These are phyloP conservation scores for Ceratobasidium sp. DNA, from an alignment of 1,284 basidiomycete genomes.

Conservation along the genomic window DNA sequence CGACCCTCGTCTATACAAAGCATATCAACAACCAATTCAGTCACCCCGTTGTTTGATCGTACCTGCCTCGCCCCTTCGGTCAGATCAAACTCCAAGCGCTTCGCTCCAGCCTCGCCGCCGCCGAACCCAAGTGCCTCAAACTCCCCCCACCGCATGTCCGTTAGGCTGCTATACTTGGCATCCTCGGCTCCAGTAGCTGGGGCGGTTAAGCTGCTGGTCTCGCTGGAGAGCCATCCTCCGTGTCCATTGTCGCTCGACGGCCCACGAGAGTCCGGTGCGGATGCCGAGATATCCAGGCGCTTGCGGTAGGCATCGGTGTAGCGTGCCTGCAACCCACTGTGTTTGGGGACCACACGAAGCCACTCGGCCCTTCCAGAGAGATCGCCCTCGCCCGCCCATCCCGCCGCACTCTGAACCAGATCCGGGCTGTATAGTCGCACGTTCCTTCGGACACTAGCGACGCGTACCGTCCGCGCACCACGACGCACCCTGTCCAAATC, in stretches of 20 bases:
- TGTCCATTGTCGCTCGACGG: constrained; percentile 38
- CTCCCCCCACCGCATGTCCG: constrained; percentile 89
- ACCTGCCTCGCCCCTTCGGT: constrained; percentile 87
- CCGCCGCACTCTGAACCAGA: constrained; percentile 77
- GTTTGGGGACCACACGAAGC: constrained; percentile 71
- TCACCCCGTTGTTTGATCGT: constrained; percentile 55
- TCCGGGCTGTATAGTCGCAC: constrained; percentile 87
- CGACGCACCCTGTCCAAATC: constrained; percentile 66
- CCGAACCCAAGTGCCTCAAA: constrained; percentile 88
- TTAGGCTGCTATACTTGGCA: constrained; percentile 81
- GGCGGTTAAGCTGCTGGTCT: constrained; percentile 17
- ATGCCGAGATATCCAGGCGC: constrained; percentile 49
- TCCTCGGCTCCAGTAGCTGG: constrained; percentile 53
- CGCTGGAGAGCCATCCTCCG: background rate
- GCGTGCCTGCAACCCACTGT: constrained; percentile 35
- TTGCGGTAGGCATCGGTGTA: constrained; percentile 50
- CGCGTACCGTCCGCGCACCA: constrained; percentile 78
- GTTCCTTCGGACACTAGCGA: constrained; percentile 80
- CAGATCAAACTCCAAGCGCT: constrained; percentile 87
- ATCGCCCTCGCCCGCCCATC: constrained; percentile 72
- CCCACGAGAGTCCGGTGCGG: constrained; percentile 34
- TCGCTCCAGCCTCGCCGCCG: constrained; percentile 63
- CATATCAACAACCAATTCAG: constrained; percentile 16
- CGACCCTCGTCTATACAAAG: constrained; percentile 68
- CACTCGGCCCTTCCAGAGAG: constrained; percentile 76